phyloP scores from a whole-genome alignment of 768 basidiomycete species.

The Suillus subluteus region DNA sequence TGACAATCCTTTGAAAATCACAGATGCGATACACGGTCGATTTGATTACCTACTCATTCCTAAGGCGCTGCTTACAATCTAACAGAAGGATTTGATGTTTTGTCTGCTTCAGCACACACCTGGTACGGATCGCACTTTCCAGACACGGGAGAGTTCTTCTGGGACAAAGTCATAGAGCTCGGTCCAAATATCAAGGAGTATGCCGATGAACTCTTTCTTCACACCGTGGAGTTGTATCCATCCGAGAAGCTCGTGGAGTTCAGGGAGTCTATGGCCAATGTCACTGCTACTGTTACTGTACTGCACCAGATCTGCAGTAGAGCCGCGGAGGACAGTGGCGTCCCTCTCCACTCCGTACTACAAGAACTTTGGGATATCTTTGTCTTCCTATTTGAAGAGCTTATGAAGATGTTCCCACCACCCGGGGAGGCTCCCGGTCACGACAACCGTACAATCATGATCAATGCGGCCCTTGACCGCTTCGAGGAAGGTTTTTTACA shows the following conservation, averaged over 20 bases:
- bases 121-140: not conserved
- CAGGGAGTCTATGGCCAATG: not conserved
- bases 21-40: not conserved
- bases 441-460: slow-evolving; percentile 25
- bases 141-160: not conserved
- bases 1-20: not conserved
- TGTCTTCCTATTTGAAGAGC: slow-evolving; percentile 26
- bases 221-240: not conserved
- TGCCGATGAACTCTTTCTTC: not conserved
- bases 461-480: slow-evolving; percentile 27
- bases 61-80: not conserved
- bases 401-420: slow-evolving; percentile 29
- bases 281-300: not conserved
- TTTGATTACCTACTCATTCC: not conserved
- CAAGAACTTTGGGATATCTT: slow-evolving; percentile 19
- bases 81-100: not conserved
- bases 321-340: slow-evolving; percentile 4
- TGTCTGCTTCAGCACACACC: not conserved
- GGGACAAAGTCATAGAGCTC: not conserved
- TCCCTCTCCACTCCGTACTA: slow-evolving; percentile 21
- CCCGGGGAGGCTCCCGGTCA: slow-evolving; percentile 36
- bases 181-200: not conserved
- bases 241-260: not conserved
- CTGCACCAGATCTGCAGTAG: not conserved
- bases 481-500: slow-evolving; percentile 29